Conservation (phyloP, 768 basidiomycete genomes). For the Guyanaporus albipodus region DNA sequence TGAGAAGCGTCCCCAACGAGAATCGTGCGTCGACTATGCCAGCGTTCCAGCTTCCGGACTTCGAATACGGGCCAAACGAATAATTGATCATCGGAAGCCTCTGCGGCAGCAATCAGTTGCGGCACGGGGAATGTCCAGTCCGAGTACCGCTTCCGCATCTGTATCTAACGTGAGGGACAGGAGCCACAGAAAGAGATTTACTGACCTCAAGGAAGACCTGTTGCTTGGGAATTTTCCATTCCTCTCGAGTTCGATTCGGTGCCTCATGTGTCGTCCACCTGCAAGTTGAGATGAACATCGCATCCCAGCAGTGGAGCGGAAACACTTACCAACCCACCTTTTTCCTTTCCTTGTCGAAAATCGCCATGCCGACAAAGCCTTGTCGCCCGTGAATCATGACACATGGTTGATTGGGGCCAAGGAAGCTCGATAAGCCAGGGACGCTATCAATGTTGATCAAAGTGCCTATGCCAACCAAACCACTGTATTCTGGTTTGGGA, state of each 20-base stretch:
- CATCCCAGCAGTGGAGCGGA: neutral
- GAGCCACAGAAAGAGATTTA: neutral
- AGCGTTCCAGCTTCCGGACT: conserved; percentile 20
- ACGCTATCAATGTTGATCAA: conserved; percentile 17
- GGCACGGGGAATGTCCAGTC: conserved; percentile 28
- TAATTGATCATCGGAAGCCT: conserved; percentile 10
- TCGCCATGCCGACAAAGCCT: conserved; percentile 26
- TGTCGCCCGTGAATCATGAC: conserved; percentile 27
- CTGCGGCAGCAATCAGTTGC: conserved; percentile 23
- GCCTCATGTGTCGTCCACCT: conserved; percentile 32
- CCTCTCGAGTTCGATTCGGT: conserved; percentile 24
- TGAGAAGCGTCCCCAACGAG: conserved; percentile 33
- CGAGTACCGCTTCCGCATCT: conserved; percentile 27
- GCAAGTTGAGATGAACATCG: neutral
- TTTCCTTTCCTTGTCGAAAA: conserved; percentile 25
- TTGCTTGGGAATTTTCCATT: conserved; percentile 26
- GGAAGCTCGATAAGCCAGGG: conserved; percentile 17
- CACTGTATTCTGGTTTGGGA: conserved; percentile 29
- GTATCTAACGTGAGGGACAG: neutral
- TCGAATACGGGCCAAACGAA: conserved; percentile 30
- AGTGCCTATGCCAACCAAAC: conserved; percentile 23
- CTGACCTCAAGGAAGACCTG: conserved; percentile 19
- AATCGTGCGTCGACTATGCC: conserved; percentile 25
- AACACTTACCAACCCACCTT: conserved; percentile 24
- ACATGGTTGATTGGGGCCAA: conserved; percentile 23